Evolutionary conservation across 495 filamentous ascomycete species (phyloP).

Genomic region (Jackrogersella minutella): DNA sequence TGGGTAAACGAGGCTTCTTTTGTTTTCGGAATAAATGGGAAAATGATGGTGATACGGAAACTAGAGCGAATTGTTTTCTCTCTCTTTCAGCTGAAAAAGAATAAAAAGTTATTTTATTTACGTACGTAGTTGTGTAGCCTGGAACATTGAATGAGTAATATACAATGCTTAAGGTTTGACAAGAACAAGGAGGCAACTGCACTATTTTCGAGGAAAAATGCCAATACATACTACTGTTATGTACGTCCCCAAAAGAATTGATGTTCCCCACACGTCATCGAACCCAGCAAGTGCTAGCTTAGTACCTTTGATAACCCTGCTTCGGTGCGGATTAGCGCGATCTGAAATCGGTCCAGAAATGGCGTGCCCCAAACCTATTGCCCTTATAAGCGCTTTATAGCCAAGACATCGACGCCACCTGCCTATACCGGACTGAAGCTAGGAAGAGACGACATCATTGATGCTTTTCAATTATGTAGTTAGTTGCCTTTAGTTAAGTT

Average conservation of each 20-base stretch:
- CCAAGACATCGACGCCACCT: constrained; percentile 6
- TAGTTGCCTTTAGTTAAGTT: not conserved
- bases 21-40: constrained; percentile 23
- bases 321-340: constrained; percentile 14
- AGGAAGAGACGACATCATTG: not conserved
- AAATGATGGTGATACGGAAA: constrained; percentile 1
- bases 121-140: not conserved
- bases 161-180: not conserved
- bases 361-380: constrained; percentile 14
- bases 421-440: constrained; percentile 8
- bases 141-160: not conserved
- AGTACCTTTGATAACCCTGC: constrained; percentile 4
- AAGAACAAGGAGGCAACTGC: constrained; percentile 10
- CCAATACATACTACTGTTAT: too few species aligned
- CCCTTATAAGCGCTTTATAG: not conserved
- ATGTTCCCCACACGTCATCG: constrained; percentile 42
- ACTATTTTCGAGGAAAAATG: constrained; percentile 1
- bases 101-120: not conserved
- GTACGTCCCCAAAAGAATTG: constrained; percentile 28
- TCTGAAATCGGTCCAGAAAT: constrained; percentile 10
- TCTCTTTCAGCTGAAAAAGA: constrained; percentile 13
- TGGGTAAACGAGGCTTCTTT: constrained; percentile 7
- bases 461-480: not conserved
- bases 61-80: constrained; percentile 4
- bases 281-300: constrained; percentile 14